Evolutionary conservation across 305 asterid species (phyloP).

Genomic region (Solanum aculeatissimum): DNA sequence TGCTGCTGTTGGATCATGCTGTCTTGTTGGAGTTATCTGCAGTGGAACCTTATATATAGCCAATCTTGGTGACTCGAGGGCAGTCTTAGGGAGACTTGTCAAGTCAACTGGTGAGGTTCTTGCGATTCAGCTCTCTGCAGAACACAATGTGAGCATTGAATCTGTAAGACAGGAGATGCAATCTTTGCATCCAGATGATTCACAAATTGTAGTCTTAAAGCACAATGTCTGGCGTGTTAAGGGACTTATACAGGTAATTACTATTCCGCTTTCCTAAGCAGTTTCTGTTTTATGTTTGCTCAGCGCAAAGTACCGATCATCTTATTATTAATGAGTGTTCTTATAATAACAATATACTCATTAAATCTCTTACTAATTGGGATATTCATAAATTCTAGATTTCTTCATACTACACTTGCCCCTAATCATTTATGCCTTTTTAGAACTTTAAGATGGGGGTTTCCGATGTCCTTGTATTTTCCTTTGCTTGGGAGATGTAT

Average conservation of each 20-base stretch:
- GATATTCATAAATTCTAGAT: neutral
- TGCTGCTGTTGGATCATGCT: conserved; percentile 96
- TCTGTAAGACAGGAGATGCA: conserved; percentile 83
- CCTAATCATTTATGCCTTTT: neutral
- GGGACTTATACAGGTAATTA: conserved; percentile 63
- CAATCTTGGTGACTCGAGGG: conserved; percentile 87
- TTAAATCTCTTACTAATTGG: neutral
- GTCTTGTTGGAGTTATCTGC: conserved; percentile 82
- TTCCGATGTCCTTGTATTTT: neutral
- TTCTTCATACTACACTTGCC: neutral
- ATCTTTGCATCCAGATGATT: conserved; percentile 67
- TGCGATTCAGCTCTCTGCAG: conserved; percentile 79
- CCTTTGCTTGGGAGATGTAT: neutral
- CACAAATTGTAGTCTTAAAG: conserved; percentile 74
- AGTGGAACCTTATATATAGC: conserved; percentile 68
- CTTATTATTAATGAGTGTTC: neutral
- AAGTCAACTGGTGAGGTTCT: conserved; percentile 90
- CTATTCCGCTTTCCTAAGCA: neutral
- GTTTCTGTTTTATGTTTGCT: neutral
- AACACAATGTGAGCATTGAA: conserved; percentile 82
- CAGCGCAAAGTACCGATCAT: neutral
- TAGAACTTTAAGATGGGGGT: neutral
- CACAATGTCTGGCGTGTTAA: conserved; percentile 93
- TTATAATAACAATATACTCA: neutral
- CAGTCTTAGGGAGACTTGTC: conserved; percentile 81